A percentile compares a stretch with the other conserved stretches of the same genome.
Conservation (phyloP, 2,329 filamentous ascomycete species). For the Clonostachys rhizophaga region DNA sequence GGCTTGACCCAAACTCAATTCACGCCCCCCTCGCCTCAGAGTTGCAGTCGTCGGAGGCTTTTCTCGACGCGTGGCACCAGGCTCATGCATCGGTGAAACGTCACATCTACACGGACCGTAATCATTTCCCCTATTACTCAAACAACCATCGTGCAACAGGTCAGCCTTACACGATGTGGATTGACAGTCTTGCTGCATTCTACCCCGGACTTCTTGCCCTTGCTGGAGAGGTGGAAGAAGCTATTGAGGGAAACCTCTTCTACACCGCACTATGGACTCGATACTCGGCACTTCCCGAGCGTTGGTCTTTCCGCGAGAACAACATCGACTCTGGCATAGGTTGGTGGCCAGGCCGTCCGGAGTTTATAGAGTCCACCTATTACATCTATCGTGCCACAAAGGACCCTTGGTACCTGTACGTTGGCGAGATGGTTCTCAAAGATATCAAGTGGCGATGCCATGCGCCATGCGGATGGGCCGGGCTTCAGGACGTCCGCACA, state of each 20-base stretch:
- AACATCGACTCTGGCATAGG: conserved; percentile 81
- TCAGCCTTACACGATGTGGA: conserved; percentile 86
- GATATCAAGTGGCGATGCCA: conserved; percentile 88
- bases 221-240: conserved; percentile 86
- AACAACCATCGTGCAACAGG: conserved; percentile 87
- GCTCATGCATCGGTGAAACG: conserved; percentile 84
- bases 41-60: conserved; percentile 70
- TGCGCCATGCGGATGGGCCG: conserved; percentile 90
- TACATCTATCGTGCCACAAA: conserved; percentile 90
- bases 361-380: conserved; percentile 96
- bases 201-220: conserved; percentile 86
- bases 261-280: conserved; percentile 93
- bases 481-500: conserved; percentile 74
- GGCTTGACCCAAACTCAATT: conserved; percentile 61
- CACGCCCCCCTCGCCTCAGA: conserved; percentile 56
- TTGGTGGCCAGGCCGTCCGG: conserved; percentile 94
- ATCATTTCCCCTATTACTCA: conserved; percentile 86
- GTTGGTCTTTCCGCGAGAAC: conserved; percentile 84
- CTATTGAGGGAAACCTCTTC: conserved; percentile 82
- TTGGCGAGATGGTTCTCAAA: conserved; percentile 89
- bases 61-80: conserved; percentile 78
- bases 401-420: conserved; percentile 94
- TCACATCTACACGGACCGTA: conserved; percentile 75
- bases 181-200: conserved; percentile 92
- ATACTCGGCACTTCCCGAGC: conserved; percentile 88